These are phyloP conservation scores for Baorangia bicolor DNA, from an alignment of 768 basidiomycete species.

Conservation along the genomic window DNA sequence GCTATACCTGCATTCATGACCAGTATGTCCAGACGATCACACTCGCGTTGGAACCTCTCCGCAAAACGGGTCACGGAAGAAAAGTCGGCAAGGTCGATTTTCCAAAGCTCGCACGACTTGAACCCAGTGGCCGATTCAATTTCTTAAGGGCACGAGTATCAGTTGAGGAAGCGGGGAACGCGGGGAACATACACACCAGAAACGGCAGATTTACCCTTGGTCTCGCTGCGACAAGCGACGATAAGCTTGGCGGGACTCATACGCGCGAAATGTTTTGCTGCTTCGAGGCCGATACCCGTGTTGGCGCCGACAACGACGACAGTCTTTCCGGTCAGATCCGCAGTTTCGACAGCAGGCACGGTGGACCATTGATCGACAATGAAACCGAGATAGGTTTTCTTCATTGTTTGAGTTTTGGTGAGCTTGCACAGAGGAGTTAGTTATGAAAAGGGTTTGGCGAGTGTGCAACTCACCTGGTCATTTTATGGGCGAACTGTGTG, in stretches of 20 bases:
- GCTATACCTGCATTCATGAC: conserved; percentile 43
- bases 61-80: conserved; percentile 10
- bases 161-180: not conserved
- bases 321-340: conserved; percentile 29
- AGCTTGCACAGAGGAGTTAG: too few species aligned
- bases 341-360: conserved; percentile 15
- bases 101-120: conserved; percentile 17
- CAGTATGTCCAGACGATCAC: conserved; percentile 29
- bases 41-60: conserved; percentile 3
- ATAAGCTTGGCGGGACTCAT: conserved; percentile 32
- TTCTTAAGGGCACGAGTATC: conserved; percentile 8
- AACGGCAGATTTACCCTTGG: conserved; percentile 22
- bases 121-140: conserved; percentile 28
- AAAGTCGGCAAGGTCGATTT: conserved; percentile 13
- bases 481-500: too few species aligned
- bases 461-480: too few species aligned
- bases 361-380: conserved; percentile 18
- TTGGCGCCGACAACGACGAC: conserved; percentile 35
- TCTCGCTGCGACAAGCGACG: conserved; percentile 28
- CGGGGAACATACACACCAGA: conserved; percentile 19
- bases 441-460: too few species aligned
- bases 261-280: conserved; percentile 29
- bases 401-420: conserved; percentile 3
- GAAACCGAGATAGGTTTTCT: conserved; percentile 2
- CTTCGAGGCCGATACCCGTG: conserved; percentile 34